phyloP scores from a whole-genome alignment of 208 protist genomes.

The Kentomonas sorsogonicus region DNA sequence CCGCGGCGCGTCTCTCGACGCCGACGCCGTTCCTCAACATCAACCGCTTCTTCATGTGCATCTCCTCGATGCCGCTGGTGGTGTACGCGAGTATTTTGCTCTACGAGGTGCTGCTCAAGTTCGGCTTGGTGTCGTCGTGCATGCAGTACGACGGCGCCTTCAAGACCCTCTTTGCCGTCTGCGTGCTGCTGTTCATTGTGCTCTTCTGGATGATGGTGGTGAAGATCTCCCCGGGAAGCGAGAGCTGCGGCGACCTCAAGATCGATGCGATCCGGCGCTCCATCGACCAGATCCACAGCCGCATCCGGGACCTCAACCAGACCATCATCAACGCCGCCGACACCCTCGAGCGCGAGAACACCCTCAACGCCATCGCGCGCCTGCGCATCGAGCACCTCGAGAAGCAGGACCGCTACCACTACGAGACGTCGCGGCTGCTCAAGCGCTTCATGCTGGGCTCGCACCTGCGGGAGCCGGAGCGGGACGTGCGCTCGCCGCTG shows the following conservation, averaged over 20 bases:
- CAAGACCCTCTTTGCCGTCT: slow-evolving; percentile 19
- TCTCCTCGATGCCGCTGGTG: slow-evolving; percentile 24
- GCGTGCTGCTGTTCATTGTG: slow-evolving; percentile 26
- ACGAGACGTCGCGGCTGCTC: slow-evolving; percentile 45
- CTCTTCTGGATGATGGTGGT: slow-evolving; percentile 60
- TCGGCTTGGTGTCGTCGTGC: slow-evolving; percentile 38
- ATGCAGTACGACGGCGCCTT: slow-evolving; percentile 48
- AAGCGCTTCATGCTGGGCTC: slow-evolving; percentile 30
- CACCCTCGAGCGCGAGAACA: slow-evolving; percentile 42
- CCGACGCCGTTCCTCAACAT: slow-evolving; percentile 62
- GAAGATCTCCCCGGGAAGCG: slow-evolving; percentile 25
- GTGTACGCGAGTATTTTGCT: slow-evolving; percentile 26
- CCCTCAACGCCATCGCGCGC: slow-evolving; percentile 57
- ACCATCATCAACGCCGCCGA: slow-evolving; percentile 43
- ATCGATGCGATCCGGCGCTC: slow-evolving; percentile 57
- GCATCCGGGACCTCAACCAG: slow-evolving; percentile 55
- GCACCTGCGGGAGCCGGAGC: slow-evolving; percentile 10
- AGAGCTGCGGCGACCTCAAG: slow-evolving; percentile 35
- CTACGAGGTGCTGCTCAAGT: slow-evolving; percentile 32
- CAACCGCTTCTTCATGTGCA: slow-evolving; percentile 40
- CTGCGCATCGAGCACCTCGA: slow-evolving; percentile 69
- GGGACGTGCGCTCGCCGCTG: slow-evolving; percentile 9
- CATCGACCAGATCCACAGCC: slow-evolving; percentile 51
- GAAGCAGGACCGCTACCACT: slow-evolving; percentile 65
- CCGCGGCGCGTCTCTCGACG: slow-evolving; percentile 16